Evolutionary conservation across 140 eudicot species (phyloP).

Genomic region (Ambrosia hybrid): DNA sequence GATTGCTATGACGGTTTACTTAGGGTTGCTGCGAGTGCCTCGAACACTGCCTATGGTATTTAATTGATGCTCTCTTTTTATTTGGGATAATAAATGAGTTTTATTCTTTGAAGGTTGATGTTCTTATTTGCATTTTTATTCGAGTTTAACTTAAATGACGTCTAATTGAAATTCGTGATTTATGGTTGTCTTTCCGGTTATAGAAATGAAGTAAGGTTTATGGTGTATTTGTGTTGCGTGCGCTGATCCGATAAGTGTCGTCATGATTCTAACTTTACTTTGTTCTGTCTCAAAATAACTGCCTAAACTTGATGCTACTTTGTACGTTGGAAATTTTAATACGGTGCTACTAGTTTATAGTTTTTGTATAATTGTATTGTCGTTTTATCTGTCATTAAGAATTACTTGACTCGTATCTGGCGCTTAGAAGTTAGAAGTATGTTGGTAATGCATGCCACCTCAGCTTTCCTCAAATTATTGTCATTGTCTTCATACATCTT

Average conservation of each 20-base stretch:
- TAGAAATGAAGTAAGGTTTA: neutral
- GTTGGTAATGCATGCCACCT: conserved; percentile 16
- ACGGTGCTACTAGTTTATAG: neutral
- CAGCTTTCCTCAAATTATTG: conserved; percentile 3
- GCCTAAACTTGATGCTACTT: neutral
- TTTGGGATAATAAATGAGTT: neutral
- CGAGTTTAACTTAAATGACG: no score
- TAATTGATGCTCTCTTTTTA: conserved; percentile 8
- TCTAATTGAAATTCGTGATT: neutral
- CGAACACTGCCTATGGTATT: conserved; percentile 81
- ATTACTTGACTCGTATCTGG: neutral
- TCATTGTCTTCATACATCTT: conserved; percentile 6
- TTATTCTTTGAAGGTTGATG: no score
- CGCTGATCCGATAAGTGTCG: neutral
- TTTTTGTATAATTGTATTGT: neutral
- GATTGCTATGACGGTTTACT: conserved; percentile 89
- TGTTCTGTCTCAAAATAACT: neutral
- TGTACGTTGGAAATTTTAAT: neutral
- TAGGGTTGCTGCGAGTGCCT: conserved; percentile 82
- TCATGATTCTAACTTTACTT: neutral
- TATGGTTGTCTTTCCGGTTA: neutral
- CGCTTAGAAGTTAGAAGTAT: conserved; percentile 1
- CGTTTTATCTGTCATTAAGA: conserved; percentile 2
- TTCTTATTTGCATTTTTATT: no score
- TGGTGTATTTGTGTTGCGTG: neutral